Percentiles rank a stretch among this genome's conserved stretches.
phyloP scores from a whole-genome alignment of 2,329 filamentous ascomycete genomes.

The Ophiocordyceps camponoti-rufipedis region DNA sequence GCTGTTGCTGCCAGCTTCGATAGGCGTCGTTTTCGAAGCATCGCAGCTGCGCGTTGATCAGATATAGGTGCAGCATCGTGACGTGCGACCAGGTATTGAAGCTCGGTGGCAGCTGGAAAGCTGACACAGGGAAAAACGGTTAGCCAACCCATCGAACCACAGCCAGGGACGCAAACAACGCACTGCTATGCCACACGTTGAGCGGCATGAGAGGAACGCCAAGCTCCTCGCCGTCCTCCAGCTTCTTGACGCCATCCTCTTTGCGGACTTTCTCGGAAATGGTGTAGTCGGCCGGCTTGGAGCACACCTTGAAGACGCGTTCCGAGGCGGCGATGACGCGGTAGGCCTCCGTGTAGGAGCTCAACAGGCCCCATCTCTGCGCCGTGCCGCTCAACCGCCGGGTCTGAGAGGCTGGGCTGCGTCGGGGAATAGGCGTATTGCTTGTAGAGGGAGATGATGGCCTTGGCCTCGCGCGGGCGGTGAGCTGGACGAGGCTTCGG shows the following conservation, averaged over 20 bases:
- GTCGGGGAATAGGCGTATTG: not conserved
- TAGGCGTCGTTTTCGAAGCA: conserved; percentile 53
- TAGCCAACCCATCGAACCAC: not conserved
- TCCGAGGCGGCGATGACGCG: conserved; percentile 66
- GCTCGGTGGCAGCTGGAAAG: conserved; percentile 61
- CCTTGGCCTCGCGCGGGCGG: conserved; percentile 11
- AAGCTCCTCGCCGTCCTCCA: conserved; percentile 65
- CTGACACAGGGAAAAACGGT: conserved; percentile 21
- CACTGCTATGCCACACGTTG: conserved; percentile 59
- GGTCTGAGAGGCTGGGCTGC: conserved; percentile 4
- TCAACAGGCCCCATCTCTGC: conserved; percentile 14
- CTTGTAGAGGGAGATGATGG: conserved; percentile 3
- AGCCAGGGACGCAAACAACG: conserved; percentile 7
- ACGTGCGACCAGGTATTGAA: conserved; percentile 95
- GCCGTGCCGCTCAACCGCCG: conserved; percentile 20
- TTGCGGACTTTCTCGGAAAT: conserved; percentile 51
- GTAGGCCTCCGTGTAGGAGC: conserved; percentile 33
- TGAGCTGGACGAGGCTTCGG: conserved; percentile 17
- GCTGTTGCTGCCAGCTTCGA: conserved; percentile 68
- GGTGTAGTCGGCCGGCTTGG: conserved; percentile 54
- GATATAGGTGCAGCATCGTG: conserved; percentile 91
- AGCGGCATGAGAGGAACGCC: conserved; percentile 25
- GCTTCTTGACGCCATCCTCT: conserved; percentile 48
- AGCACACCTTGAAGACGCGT: conserved; percentile 58
- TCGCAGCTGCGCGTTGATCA: conserved; percentile 68